Conservation (phyloP, 2,329 filamentous ascomycete genomes). For the Berkeleyomyces basicola region DNA sequence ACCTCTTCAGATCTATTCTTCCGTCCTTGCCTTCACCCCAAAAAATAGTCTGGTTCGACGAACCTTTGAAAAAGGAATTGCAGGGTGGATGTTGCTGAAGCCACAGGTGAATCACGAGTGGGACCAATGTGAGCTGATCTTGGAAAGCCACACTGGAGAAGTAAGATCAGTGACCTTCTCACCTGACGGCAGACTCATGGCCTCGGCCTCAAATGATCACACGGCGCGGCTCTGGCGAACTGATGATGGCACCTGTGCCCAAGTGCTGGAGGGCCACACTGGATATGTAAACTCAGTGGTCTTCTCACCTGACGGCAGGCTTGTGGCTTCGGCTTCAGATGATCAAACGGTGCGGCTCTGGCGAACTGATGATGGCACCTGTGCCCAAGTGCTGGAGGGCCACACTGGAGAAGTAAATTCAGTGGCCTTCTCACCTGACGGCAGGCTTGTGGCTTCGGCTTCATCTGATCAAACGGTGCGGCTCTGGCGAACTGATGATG, state of each 20-base stretch:
- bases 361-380: not conserved
- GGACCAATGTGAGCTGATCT: not conserved
- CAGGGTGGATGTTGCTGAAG: not conserved
- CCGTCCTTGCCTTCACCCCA: not conserved
- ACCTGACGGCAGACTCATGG: not conserved
- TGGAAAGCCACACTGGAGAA: not conserved
- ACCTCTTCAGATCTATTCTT: not conserved
- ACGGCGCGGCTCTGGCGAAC: conserved; percentile 7
- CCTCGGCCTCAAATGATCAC: conserved; percentile 2
- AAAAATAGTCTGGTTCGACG: not conserved
- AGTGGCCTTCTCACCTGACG: not conserved
- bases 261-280: not conserved
- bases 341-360: not conserved
- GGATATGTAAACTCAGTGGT: not conserved
- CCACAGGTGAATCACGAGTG: not conserved
- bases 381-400: not conserved
- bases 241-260: not conserved
- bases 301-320: not conserved
- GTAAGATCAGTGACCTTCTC: conserved; percentile 10
- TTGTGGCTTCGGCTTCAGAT: not conserved
- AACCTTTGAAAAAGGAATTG: not conserved
- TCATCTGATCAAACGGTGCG: not conserved
- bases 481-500: not conserved
- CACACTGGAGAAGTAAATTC: not conserved
- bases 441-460: not conserved